Evolutionary conservation across 2,329 filamentous ascomycete species (phyloP).

Genomic region (Aspergillus thermomutatus): DNA sequence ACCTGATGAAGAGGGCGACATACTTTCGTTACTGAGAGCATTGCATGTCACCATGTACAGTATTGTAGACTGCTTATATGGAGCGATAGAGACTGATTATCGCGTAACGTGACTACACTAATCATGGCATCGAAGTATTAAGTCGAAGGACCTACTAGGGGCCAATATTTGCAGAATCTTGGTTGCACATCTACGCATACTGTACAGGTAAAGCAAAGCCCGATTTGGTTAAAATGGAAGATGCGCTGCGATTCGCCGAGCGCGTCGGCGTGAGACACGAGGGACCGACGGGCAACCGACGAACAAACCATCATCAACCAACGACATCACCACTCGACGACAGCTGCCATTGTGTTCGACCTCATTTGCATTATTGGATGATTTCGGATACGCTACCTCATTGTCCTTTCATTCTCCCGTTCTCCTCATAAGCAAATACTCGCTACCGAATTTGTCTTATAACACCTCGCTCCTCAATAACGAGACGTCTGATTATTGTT

Average conservation of each 20-base stretch:
- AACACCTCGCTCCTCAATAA: not conserved
- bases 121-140: not conserved
- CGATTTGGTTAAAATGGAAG: not conserved
- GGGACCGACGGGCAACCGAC: not conserved
- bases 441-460: not conserved
- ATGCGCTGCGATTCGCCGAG: not conserved
- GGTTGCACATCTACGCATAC: not conserved
- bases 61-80: not conserved
- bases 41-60: not conserved
- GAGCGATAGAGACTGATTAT: not conserved
- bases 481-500: not conserved
- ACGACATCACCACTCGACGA: slow-evolving; percentile 9
- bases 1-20: not conserved
- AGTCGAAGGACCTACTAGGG: not conserved
- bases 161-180: not conserved
- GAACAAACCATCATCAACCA: slow-evolving; percentile 3
- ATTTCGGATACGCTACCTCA: not conserved
- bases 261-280: slow-evolving; percentile 13
- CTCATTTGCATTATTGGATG: not conserved
- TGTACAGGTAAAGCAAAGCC: not conserved
- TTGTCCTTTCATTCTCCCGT: not conserved
- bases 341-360: not conserved
- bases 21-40: not conserved
- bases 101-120: not conserved
- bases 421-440: not conserved